Evolutionary conservation across 2,329 filamentous ascomycete genomes (phyloP).

Genomic region (Esteya vermicola): DNA sequence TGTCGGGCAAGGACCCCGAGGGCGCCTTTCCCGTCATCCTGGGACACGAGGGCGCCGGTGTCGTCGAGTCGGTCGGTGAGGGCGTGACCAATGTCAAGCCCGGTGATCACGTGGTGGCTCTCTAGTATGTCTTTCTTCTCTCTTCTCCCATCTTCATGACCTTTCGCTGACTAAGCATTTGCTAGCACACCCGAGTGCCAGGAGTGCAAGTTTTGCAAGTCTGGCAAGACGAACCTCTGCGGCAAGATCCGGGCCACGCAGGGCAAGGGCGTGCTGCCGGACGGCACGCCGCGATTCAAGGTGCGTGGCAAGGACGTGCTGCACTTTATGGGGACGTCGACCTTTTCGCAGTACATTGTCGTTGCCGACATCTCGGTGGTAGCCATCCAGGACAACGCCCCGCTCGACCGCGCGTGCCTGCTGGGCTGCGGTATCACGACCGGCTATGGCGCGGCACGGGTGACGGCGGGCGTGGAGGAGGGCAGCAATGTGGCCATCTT

Average conservation of each 20-base stretch:
- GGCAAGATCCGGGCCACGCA: constrained; percentile 97
- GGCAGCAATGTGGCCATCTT: constrained; percentile 86
- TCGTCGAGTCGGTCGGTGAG: constrained; percentile 84
- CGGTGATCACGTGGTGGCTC: constrained; percentile 77
- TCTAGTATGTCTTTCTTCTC: constrained; percentile 48
- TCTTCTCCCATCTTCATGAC: not conserved
- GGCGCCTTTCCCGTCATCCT: constrained; percentile 82
- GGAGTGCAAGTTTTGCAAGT: constrained; percentile 99
- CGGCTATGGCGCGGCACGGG: constrained; percentile 87
- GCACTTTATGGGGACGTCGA: constrained; percentile 98
- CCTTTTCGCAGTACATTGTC: constrained; percentile 97
- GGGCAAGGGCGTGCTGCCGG: constrained; percentile 91
- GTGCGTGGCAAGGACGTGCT: constrained; percentile 90
- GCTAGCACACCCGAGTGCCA: constrained; percentile 87
- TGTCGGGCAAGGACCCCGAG: constrained; percentile 94
- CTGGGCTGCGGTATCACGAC: constrained; percentile 98
- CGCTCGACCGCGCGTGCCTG: constrained; percentile 91
- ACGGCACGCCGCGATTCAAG: constrained; percentile 88
- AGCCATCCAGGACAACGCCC: constrained; percentile 75
- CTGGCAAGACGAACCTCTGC: constrained; percentile 97
- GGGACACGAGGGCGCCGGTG: constrained; percentile 81
- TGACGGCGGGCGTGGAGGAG: constrained; percentile 84
- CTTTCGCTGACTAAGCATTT: not conserved
- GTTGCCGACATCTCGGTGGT: constrained; percentile 95
- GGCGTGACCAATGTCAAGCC: constrained; percentile 87